Evolutionary conservation across 2,329 filamentous ascomycete genomes (phyloP), one percentile per base, ranked within the genome.

Genomic region (Ophiosphaerella narmari): DNA sequence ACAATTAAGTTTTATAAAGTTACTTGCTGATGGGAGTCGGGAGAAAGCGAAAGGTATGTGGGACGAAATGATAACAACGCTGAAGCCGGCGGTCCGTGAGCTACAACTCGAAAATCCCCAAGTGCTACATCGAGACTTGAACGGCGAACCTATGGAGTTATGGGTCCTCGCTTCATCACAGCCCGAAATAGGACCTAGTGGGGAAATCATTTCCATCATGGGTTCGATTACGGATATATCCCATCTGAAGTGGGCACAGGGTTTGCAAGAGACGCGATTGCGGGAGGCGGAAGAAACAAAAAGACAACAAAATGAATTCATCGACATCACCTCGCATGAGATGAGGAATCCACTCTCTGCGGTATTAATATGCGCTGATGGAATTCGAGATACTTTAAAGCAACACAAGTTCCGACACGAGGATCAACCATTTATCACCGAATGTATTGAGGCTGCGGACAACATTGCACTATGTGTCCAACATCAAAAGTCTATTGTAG

Each of bases 1-100:
- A 16, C 71, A 77, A 21, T 74, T 78, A 57, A 74, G 73, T 0
- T 81, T 75, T 68, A 68, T 75, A 40, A 68, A 75, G 5, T 65
- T 74, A 14, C 69, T 81, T 31, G 59, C 67, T 5, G 72, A 74
- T 2, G 64, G 62, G 21, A 75, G 75, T 26, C 45, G 8, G 41
- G 24, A 62, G 2, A 56, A 55, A 1, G 68, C 75, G 52, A 56
- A 71, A 9, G 57, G 68, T 1, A 74, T 73, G 26, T 80, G 78
- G 78, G 46, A 66, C 1, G 62, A 67, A 1, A 54, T 79, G 11
- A 57, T 72, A 0, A 58, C 57, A 1, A 71, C 76, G 1, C 57
- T 69, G 6, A 59, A 66, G 4, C 56, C 77, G 0, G 75, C 72
- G 63, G 73, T 72, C 3, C 66, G 73, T 7, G 78, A 80, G 53